These are phyloP conservation scores for Mortierella alpina DNA, from an alignment of 192 early-diverging fungal genomes.

Conservation along the genomic window DNA sequence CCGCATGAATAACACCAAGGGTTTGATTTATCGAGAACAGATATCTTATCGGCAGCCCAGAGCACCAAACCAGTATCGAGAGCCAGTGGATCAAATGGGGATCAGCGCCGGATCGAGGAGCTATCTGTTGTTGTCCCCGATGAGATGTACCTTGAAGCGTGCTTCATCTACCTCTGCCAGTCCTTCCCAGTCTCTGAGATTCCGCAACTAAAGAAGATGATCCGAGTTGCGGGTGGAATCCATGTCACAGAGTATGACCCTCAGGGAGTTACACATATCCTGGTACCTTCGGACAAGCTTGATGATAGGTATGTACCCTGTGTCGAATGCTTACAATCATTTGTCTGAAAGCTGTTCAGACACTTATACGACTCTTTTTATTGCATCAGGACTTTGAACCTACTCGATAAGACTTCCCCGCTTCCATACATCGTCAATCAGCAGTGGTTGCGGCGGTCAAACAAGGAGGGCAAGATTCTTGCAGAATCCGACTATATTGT, in stretches of 20 bases:
- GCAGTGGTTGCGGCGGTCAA: conserved; percentile 28
- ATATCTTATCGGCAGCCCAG: not conserved
- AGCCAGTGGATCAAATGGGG: not conserved
- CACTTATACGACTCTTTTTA: not conserved
- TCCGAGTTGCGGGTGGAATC: conserved; percentile 26
- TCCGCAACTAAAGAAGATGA: conserved; percentile 22
- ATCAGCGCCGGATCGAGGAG: conserved; percentile 1
- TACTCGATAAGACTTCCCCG: conserved; percentile 4
- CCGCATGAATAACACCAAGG: no score
- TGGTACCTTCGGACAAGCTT: conserved; percentile 34
- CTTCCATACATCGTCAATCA: conserved; percentile 35
- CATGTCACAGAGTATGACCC: conserved; percentile 34
- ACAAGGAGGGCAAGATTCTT: conserved; percentile 17
- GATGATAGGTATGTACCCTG: conserved; percentile 8
- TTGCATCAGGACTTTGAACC: conserved; percentile 11
- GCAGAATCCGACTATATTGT: conserved; percentile 37
- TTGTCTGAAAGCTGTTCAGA: not conserved
- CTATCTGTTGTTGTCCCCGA: not conserved
- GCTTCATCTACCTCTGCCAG: conserved; percentile 29
- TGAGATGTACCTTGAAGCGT: conserved; percentile 31
- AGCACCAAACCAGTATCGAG: not conserved
- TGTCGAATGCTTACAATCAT: not conserved
- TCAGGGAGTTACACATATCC: conserved; percentile 25
- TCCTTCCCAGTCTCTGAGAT: conserved; percentile 10
- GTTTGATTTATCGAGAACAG: not conserved